Evolutionary conservation across 495 filamentous ascomycete species (phyloP).

Genomic region (Saxophila tyrrhenica): DNA sequence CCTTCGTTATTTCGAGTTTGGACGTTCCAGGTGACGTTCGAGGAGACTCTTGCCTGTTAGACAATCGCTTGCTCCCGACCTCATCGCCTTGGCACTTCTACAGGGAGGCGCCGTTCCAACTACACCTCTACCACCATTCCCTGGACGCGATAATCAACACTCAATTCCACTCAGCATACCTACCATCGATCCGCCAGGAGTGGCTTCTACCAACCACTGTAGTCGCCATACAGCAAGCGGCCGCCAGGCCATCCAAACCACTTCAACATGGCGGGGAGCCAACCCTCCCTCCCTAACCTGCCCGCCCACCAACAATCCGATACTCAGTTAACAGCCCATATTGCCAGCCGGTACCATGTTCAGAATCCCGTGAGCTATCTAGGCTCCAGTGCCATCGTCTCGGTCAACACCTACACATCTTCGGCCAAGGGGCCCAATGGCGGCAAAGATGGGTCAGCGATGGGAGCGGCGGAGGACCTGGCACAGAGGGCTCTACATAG

Average conservation of each 20-base stretch:
- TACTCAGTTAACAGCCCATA: conserved; percentile 87
- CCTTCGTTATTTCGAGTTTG: no score
- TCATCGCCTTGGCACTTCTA: background rate
- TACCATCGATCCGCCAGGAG: background rate
- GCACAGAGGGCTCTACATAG: conserved; percentile 73
- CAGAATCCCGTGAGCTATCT: conserved; percentile 74
- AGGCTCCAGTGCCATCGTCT: conserved; percentile 80
- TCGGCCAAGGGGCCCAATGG: conserved; percentile 84
- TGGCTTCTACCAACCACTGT: background rate
- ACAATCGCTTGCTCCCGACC: no score
- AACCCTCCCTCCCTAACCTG: conserved; percentile 76
- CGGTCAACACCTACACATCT: conserved; percentile 84
- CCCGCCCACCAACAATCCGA: conserved; percentile 91
- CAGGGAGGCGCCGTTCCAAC: background rate
- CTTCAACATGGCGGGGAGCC: conserved; percentile 33
- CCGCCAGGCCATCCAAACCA: conserved; percentile 3
- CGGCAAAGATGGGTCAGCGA: conserved; percentile 69
- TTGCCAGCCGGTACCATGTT: conserved; percentile 91
- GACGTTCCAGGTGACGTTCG: no score
- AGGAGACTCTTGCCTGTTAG: no score
- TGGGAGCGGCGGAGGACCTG: conserved; percentile 79
- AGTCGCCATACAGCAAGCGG: conserved; percentile 4
- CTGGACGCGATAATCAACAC: background rate
- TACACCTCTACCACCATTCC: background rate
- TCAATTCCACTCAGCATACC: background rate